These are phyloP conservation scores for Ottelia alismoides DNA, from an alignment of 106 monocot species.

Conservation along the genomic window DNA sequence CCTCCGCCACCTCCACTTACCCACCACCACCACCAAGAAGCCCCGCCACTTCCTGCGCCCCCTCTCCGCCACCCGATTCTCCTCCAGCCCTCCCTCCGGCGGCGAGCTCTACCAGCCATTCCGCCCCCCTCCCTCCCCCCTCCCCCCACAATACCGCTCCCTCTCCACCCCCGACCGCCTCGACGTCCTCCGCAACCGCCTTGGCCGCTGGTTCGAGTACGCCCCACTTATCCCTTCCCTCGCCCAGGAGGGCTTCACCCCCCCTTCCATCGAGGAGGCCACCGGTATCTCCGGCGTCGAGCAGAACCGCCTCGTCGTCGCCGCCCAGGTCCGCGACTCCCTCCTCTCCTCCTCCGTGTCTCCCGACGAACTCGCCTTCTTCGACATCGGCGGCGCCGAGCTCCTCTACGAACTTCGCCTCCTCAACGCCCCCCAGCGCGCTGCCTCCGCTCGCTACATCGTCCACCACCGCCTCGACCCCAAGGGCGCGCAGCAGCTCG, in stretches of 20 bases:
- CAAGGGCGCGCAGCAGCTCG: conserved; percentile 48
- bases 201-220: conserved; percentile 93
- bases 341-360: conserved; percentile 34
- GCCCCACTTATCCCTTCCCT: conserved; percentile 69
- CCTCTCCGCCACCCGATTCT: conserved; percentile 21
- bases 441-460: conserved; percentile 29
- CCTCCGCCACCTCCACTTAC: neutral
- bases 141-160: conserved; percentile 42
- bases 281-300: conserved; percentile 82
- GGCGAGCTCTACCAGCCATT: conserved; percentile 79
- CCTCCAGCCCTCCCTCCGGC: conserved; percentile 36
- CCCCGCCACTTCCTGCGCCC: neutral
- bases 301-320: conserved; percentile 74
- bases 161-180: conserved; percentile 41
- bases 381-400: conserved; percentile 63
- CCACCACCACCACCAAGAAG: neutral
- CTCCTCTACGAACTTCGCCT: conserved; percentile 83
- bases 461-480: conserved; percentile 28
- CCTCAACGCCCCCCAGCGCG: conserved; percentile 52
- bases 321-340: conserved; percentile 67
- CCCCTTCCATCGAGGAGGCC: conserved; percentile 74
- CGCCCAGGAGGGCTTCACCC: conserved; percentile 60
- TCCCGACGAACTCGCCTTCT: conserved; percentile 37
- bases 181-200: conserved; percentile 71
- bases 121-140: conserved; percentile 72